Evolutionary conservation across 1,284 basidiomycete species (phyloP), one percentile per base, ranked within the genome.

Genomic region (Ganoderma meredithae): DNA sequence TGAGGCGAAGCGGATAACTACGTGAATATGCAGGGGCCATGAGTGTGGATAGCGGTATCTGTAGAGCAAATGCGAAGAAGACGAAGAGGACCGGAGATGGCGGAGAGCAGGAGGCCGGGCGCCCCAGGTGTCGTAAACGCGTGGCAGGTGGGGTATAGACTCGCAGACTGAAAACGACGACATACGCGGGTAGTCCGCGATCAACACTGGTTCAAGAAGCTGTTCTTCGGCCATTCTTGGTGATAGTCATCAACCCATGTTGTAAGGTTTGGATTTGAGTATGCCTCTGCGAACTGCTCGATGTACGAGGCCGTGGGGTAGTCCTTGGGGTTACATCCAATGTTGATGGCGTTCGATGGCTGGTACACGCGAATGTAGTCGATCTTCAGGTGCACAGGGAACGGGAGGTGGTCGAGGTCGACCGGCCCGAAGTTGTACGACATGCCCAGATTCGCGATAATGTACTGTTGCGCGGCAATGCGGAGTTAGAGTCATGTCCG

Each of bases 361-460:
- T 85, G 86, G 75, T 88, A 88, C 47, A 90, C 84, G 19, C 89
- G 81, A 13, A 90, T 82, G 74, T 88, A 90, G 77, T 90, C 89
- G 56, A 90, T 78, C 43, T 81, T 79, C 80, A 88, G 81, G 71
- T 84, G 78, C 36, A 81, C 80, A 5, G 88, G 87, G 79, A 84
- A 86, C 27, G 75, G 76, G 9, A 79, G 77, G 56, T 84, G 66
- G 17, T 74, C 70, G 58, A 84, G 80, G 74, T 87, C 81, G 70
- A 88, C 81, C 13, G 76, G 74, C 15, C 87, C 86, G 72, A 90
- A 88, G 74, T 86, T 86, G 63, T 80, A 76, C 43, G 86, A 88
- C 73, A 90, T 82, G 66, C 87, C 88, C 53, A 90, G 76, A 76
- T 87, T 86, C 71, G 82, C 74, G 74, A 90, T 81, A 74, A 90